Conservation (phyloP, 768 basidiomycete species). For the Punctularia strigosozonata region DNA sequence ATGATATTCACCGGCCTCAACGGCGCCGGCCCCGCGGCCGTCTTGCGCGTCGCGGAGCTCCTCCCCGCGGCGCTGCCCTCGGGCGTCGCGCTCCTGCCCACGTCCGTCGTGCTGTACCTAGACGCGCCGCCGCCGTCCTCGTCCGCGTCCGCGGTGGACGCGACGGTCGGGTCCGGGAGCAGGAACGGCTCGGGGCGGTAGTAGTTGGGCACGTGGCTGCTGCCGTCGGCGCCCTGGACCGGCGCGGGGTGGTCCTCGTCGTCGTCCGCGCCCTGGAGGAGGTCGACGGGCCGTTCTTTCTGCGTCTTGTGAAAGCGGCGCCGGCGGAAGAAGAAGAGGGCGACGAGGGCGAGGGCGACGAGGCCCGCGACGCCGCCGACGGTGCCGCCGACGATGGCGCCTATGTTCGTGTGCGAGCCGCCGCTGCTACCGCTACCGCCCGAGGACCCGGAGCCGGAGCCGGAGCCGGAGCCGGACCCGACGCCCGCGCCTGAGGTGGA, state of each 20-base stretch:
- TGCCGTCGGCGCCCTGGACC: no score
- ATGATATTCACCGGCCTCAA: conserved; percentile 69
- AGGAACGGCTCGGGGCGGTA: conserved; percentile 71
- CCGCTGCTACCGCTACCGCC: background rate
- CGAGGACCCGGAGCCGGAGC: background rate
- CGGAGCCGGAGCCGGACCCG: conserved; percentile 5
- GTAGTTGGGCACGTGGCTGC: conserved; percentile 62
- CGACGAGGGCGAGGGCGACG: conserved; percentile 27
- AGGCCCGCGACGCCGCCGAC: conserved; percentile 43
- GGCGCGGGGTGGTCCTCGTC: conserved; percentile 27
- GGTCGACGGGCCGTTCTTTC: conserved; percentile 54
- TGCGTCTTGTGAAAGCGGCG: conserved; percentile 21
- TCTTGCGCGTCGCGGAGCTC: conserved; percentile 25
- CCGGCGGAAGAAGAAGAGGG: conserved; percentile 39
- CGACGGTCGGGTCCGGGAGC: conserved; percentile 46
- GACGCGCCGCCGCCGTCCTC: conserved; percentile 11
- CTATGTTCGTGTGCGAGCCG: conserved; percentile 21
- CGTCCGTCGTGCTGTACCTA: background rate
- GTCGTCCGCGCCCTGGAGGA: conserved; percentile 48
- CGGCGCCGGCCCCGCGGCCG: conserved; percentile 29
- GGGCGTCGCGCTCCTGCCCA: conserved; percentile 6
- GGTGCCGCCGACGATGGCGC: conserved; percentile 44
- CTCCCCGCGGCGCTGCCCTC: conserved; percentile 12
- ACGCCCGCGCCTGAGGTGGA: conserved; percentile 26
- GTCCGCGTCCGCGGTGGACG: conserved; percentile 25